These are phyloP conservation scores for Fusarium equiseti DNA, from an alignment of 2,329 filamentous ascomycete species.

Conservation along the genomic window DNA sequence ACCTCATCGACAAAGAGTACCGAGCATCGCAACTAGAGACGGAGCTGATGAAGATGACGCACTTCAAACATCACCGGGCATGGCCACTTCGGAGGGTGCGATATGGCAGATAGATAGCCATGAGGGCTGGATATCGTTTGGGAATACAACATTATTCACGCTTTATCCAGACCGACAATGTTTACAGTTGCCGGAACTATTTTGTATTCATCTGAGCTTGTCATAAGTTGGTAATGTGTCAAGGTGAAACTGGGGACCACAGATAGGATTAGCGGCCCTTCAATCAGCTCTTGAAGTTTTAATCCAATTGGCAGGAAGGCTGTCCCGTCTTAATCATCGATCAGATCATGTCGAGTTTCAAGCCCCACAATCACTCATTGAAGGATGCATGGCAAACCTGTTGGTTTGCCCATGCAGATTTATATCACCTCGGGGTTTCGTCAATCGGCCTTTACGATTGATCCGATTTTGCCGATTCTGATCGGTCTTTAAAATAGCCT, in stretches of 20 bases:
- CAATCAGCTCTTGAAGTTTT: too few relatives aligned
- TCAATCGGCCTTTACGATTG: not conserved
- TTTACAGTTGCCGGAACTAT: too few relatives aligned
- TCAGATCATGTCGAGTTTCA: not conserved
- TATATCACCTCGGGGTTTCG: not conserved
- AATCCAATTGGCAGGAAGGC: too few relatives aligned
- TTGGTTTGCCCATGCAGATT: not conserved
- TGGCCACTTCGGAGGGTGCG: too few relatives aligned
- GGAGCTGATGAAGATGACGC: rapidly evolving
- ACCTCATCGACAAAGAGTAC: rapidly evolving
- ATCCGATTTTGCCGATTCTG: not conserved
- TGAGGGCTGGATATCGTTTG: rapidly evolving
- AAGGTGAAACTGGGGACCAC: too few relatives aligned
- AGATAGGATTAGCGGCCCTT: too few relatives aligned
- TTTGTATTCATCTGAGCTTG: rapidly evolving
- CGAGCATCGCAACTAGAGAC: rapidly evolving
- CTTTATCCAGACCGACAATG: too few relatives aligned
- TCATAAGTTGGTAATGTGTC: rapidly evolving
- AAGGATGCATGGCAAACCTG: not conserved
- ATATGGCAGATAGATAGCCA: rapidly evolving
- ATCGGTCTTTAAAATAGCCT: not conserved
- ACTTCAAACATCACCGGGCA: rapidly evolving
- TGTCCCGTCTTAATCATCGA: not conserved
- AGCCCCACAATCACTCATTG: not conserved
- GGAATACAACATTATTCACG: too few relatives aligned